phyloP scores from a whole-genome alignment of 1,284 basidiomycete genomes.

The Hypsizygus ulmarius region DNA sequence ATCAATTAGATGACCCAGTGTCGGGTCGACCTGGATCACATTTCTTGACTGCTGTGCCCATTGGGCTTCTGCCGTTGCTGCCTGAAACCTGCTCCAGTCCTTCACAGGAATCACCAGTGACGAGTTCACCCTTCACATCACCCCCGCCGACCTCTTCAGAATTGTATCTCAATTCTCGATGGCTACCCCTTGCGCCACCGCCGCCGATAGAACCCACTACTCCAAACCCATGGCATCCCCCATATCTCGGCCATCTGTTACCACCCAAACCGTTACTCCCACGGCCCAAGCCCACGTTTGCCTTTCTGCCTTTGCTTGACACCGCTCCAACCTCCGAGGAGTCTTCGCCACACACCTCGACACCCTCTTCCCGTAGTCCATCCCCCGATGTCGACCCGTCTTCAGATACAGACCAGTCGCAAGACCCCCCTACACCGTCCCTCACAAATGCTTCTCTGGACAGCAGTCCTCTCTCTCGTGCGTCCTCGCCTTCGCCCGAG shows the following conservation, averaged over 20 bases:
- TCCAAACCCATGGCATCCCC: constrained; percentile 21
- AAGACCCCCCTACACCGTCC: constrained; percentile 36
- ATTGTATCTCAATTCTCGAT: neutral
- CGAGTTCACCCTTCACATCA: constrained; percentile 6
- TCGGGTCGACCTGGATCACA: constrained; percentile 35
- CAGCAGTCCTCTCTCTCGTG: constrained; percentile 34
- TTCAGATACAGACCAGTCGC: constrained; percentile 25
- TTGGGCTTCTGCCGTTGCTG: constrained; percentile 49
- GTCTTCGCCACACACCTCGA: constrained; percentile 18
- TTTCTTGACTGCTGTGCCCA: constrained; percentile 49
- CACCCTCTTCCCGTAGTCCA: constrained; percentile 20
- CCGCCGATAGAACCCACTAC: constrained; percentile 3
- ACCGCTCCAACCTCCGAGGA: constrained; percentile 25
- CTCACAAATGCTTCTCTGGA: constrained; percentile 38
- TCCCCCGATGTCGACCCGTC: constrained; percentile 18
- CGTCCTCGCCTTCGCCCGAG: constrained; percentile 34
- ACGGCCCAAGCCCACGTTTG: constrained; percentile 32
- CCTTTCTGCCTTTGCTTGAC: constrained; percentile 41
- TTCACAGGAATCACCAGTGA: constrained; percentile 7
- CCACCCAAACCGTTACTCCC: constrained; percentile 24
- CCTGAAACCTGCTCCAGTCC: constrained; percentile 20
- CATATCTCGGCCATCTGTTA: constrained; percentile 29
- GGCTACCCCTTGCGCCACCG: constrained; percentile 15
- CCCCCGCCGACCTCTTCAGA: constrained; percentile 6
- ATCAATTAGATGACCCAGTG: constrained; percentile 42